phyloP scores from a whole-genome alignment of 2,329 filamentous ascomycete species.

The Akanthomyces muscarius region DNA sequence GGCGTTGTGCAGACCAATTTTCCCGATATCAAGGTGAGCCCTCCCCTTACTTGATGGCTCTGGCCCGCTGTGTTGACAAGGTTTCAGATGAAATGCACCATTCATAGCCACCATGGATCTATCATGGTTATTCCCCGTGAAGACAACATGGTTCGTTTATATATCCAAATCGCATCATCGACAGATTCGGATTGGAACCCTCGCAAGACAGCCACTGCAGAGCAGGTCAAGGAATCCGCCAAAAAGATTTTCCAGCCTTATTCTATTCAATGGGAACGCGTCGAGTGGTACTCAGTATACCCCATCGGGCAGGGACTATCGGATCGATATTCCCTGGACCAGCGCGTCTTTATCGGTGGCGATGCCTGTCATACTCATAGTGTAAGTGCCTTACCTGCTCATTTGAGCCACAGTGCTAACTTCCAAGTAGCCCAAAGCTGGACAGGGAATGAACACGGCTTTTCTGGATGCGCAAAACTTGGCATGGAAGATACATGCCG shows the following conservation, averaged over 20 bases:
- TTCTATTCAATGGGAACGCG: constrained; percentile 60
- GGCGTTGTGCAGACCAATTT: constrained; percentile 69
- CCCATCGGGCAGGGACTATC: constrained; percentile 72
- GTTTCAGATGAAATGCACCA: constrained; percentile 65
- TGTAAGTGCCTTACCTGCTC: constrained; percentile 49
- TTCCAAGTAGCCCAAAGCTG: constrained; percentile 61
- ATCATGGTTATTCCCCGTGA: constrained; percentile 78
- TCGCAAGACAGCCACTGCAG: constrained; percentile 58
- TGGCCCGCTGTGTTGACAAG: neutral
- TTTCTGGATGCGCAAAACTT: constrained; percentile 82
- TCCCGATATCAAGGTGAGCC: constrained; percentile 65
- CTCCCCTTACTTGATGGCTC: neutral
- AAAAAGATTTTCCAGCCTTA: constrained; percentile 65
- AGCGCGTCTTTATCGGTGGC: constrained; percentile 69
- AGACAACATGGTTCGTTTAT: constrained; percentile 63
- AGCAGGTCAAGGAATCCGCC: constrained; percentile 61
- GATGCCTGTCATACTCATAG: constrained; percentile 79
- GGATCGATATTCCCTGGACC: constrained; percentile 62
- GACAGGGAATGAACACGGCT: constrained; percentile 76
- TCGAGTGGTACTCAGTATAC: constrained; percentile 74
- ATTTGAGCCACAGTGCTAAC: constrained; percentile 37
- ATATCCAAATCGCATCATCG: constrained; percentile 63
- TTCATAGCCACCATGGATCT: constrained; percentile 69
- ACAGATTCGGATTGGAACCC: constrained; percentile 59
- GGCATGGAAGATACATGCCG: constrained; percentile 93